Percentiles rank a stretch among this genome's conserved stretches.
phyloP scores from a whole-genome alignment of 345 rosid species.

The Erysimum cheiranthoides region DNA sequence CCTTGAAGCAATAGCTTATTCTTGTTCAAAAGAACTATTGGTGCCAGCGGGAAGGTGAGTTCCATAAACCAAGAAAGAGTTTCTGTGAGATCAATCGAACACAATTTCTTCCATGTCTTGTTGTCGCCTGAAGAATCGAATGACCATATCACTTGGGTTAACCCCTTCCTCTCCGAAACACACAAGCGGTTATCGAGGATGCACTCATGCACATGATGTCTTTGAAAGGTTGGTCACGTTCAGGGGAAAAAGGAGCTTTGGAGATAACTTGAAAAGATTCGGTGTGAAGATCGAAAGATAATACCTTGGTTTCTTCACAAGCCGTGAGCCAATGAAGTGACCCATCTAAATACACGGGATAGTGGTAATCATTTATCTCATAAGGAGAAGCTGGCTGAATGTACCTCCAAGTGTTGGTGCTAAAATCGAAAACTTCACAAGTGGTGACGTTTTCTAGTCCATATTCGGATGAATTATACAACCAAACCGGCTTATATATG shows the following conservation, averaged over 20 bases:
- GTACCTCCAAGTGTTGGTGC: slow-evolving; percentile 15
- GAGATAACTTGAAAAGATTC: slow-evolving; percentile 7
- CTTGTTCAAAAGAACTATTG: slow-evolving; percentile 6
- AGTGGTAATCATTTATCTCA: neutral
- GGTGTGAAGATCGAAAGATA: slow-evolving; percentile 8
- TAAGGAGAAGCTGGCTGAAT: neutral
- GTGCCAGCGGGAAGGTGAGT: neutral
- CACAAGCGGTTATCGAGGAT: slow-evolving; percentile 1
- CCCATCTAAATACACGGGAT: neutral
- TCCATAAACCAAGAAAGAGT: neutral
- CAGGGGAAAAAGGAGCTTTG: neutral
- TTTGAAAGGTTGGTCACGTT: neutral
- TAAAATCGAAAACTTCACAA: slow-evolving; percentile 12
- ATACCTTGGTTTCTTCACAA: neutral
- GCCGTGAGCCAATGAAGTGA: neutral
- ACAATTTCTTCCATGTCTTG: slow-evolving; percentile 2
- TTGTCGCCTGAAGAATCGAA: neutral
- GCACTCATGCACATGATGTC: neutral
- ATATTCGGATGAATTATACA: neutral
- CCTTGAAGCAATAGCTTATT: slow-evolving; percentile 1
- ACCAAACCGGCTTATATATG: neutral
- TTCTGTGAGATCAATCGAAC: neutral
- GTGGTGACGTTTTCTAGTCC: neutral
- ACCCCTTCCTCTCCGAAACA: neutral
- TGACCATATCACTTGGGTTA: neutral